Base-by-base conservation (phyloP, 441 rosid genomes). In the Isatis lusitanica region DNA sequence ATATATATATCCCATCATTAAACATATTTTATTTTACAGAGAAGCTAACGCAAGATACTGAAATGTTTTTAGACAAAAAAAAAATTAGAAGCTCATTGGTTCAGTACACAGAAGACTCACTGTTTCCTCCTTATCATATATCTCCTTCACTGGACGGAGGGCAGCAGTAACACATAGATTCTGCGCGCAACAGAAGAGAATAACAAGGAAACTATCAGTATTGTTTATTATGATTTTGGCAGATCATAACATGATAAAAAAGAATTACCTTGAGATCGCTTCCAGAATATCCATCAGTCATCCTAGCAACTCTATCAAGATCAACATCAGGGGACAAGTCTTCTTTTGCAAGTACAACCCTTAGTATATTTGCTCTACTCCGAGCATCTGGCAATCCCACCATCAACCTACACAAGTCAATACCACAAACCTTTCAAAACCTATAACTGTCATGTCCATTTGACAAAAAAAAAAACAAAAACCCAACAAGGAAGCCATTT, bases 271-370 rank as follows among this genome's bases (percentile, higher is more conserved):
- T 94, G 15, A 94, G 78, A 75, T 92, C 97, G 69, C 97, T 94
- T 71, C 97, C 99, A 62, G 97, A 94, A 69, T 90, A 94, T 60
- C 97, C 99, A 74, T 89, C 87, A 11, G 97, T 82, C 97, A 94
- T 88, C 61, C 65, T 83, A 33, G 97, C 97, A 78, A 89, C 83
- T 48, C 82, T 87, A 81, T 81, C 97, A 61, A 89, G 73, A 72
- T 90, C 88, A 12, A 89, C 73, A 84, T 83, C 91, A 26, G 83
- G 60, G 15, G 85, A 80, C 71, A 94, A 66, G 65, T 94, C 97
- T 76, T 89, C 97, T 79, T 90, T 87, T 70, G 97, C 92, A 63
- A 90, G 80, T 62, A 94, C 86, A 56, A 90, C 94, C 58, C 79
- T 81, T n/a, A 94, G 56, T 73, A 94, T 90, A 58, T 87, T 90